Evolutionary conservation across 148 eudicot genomes (phyloP), one percentile per base, ranked within the genome.

Genomic region (Spergularia marina): DNA sequence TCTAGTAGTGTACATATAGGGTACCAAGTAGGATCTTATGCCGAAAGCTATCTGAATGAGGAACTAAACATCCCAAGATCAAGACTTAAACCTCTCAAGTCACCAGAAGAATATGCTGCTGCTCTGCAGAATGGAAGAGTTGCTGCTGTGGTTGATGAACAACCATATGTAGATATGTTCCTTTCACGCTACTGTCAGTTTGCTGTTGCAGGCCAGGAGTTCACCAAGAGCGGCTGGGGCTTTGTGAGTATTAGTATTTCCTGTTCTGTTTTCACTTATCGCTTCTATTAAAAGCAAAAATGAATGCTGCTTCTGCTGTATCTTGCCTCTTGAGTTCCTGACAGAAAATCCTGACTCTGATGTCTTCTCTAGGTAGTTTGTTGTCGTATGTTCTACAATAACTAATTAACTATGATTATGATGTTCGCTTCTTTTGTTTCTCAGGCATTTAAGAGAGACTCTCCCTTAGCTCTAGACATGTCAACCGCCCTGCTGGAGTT

Each of bases 121-220:
- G 93, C 93, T 6, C 89, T 94, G n/a, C 71, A 67, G 51, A 74
- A 63, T n/a, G 90, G 97, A 56, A 80, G 82, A 59, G 97, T 94
- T 79, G 88, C 91, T 78, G 98, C 97, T 41, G 89, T 94, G 47
- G 97, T 94, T 30, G 98, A 94, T 71, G 98, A 94, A 78, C 86
- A 82, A 13, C 93, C 97, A 0, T 94, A 94, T 60, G 68, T 94
- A 3, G 92, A 90, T 51, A 76, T 86, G 54, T 90, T 94, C 76
- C 85, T 90, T 57, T 80, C 97, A 0, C 82, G 58, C 47, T 10
- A 89, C 65, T 91, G 98, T 83, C 75, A 70, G 69, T 91, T 89
- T 80, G 77, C 86, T 51, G 74, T 83, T 60, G 92, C 89, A 2
- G 97, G 97, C 40, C 89, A 72, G 74, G 87, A 89, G 74, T 94